Percentiles rank a stretch among this genome's conserved stretches.
Conservation (phyloP, 2,329 filamentous ascomycete species). For the Botrytis paeoniae region DNA sequence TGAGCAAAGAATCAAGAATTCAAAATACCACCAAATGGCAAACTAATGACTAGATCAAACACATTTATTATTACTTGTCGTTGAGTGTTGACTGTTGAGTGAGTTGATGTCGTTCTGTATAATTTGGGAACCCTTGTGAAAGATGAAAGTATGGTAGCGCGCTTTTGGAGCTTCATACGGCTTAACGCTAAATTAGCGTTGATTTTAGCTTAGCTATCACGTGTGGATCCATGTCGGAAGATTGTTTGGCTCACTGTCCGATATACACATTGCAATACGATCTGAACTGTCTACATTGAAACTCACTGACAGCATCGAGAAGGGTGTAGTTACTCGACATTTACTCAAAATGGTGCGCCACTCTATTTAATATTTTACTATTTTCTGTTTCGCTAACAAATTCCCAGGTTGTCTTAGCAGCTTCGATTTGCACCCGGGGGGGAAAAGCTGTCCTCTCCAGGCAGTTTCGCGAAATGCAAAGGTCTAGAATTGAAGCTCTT, state of each 20-base stretch:
- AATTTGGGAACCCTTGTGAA: neutral
- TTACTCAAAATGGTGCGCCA: slow-evolving; percentile 27
- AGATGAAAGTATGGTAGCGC: neutral
- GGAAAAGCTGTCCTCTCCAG: slow-evolving; percentile 97
- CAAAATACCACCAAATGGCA: neutral
- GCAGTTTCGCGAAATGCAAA: slow-evolving; percentile 96
- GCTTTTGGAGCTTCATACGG: neutral
- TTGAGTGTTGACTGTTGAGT: neutral
- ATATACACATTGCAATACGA: slow-evolving; percentile 18
- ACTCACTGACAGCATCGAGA: slow-evolving; percentile 16
- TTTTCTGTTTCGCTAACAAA: slow-evolving; percentile 23
- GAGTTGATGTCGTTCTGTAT: neutral
- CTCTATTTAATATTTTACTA: neutral
- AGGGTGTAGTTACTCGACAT: slow-evolving; percentile 1
- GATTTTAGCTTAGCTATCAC: neutral
- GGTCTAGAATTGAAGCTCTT: slow-evolving; percentile 92
- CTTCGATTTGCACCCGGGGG: slow-evolving; percentile 96
- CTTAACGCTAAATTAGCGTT: neutral
- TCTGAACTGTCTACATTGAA: slow-evolving; percentile 19
- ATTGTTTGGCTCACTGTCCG: slow-evolving; percentile 16
- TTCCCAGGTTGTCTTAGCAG: slow-evolving; percentile 87
- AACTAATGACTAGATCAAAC: neutral
- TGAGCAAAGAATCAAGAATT: neutral
- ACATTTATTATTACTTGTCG: neutral
- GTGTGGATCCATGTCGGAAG: slow-evolving; percentile 18